Evolutionary conservation across 331 rosid species (phyloP), one percentile per base, ranked within the genome.

Genomic region (Ulmus americana): DNA sequence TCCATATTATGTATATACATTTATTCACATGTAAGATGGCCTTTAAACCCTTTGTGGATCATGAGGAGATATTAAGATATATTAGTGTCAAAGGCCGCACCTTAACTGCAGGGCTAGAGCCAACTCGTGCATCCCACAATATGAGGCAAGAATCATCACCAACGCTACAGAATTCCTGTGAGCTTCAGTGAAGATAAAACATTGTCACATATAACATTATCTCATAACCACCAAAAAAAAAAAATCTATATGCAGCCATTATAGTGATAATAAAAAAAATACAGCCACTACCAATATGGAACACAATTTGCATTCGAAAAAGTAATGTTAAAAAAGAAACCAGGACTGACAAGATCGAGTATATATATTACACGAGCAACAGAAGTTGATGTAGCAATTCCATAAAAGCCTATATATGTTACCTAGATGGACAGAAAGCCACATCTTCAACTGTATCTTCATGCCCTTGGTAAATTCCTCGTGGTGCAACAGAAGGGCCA

Each of bases 401-500:
- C 1, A 61, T 6, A 39, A 0, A 55, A 8, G 11, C 41, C 55
- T 15, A 44, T 39, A 18, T 68, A 77, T 54, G 55, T 61, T 81
- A 94, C 99, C 97, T 94, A 74, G 95, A 87, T 45, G 97, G 97
- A 79, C 96, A 90, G 79, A 90, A 94, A 28, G 99, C 66, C 75
- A 94, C 99, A 80, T 94, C 99, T 84, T 94, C 99, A 74, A 94
- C 99, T n/a, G 97, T 90, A 71, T 94, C 96, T 52, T 82, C 97
- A 49, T 94, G 99, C 50, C 99, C 99, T 57, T 74, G 68, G 83
- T 84, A 94, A 69, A 87, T 69, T 68, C 99, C 99, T 47, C 99
- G 80, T 48, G 99, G 99, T 63, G 96, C 96, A 67, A 94, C 83
- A 71, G 97, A 51, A 71, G 95, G 97, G 53, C 95, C 77, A 73